These are phyloP conservation scores for Urtica urens DNA, from an alignment of 306 rosid genomes.

Conservation along the genomic window DNA sequence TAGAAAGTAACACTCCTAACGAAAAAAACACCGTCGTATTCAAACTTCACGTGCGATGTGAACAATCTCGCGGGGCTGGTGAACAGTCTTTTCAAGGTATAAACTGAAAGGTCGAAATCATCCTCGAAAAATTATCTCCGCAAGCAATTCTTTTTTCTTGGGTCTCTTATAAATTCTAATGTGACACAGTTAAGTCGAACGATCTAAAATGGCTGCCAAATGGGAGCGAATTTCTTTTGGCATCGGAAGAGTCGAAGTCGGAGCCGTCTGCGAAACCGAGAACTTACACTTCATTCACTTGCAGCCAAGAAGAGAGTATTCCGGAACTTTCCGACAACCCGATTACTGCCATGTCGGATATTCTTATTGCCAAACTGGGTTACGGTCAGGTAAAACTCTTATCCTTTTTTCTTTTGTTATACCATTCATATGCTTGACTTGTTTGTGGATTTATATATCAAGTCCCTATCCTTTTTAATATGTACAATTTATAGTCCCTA, in stretches of 20 bases:
- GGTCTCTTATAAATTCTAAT: too few species aligned
- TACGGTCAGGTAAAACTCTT: constrained; percentile 62
- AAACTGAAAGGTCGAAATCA: too few species aligned
- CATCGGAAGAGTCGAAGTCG: constrained; percentile 34
- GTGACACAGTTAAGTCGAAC: constrained; percentile 66
- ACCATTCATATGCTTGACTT: too few species aligned
- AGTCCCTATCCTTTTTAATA: too few species aligned
- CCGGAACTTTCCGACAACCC: constrained; percentile 54
- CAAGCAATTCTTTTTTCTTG: too few species aligned
- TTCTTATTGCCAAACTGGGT: constrained; percentile 66
- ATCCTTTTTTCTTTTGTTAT: neutral
- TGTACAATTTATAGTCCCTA: too few species aligned
- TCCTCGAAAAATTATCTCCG: too few species aligned
- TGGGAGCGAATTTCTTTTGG: constrained; percentile 53
- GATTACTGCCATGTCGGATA: constrained; percentile 37
- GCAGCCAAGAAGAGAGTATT: constrained; percentile 60
- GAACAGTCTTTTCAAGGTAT: constrained; percentile 53
- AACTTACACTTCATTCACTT: constrained; percentile 68
- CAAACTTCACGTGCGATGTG: constrained; percentile 56
- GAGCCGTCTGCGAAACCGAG: constrained; percentile 40
- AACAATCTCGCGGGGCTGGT: too few species aligned
- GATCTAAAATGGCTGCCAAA: constrained; percentile 71
- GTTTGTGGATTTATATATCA: too few species aligned
- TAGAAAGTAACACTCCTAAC: constrained; percentile 49
- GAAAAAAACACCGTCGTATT: constrained; percentile 90